Evolutionary conservation across 2,329 filamentous ascomycete species (phyloP).

Genomic region (Ophiocordyceps australis): DNA sequence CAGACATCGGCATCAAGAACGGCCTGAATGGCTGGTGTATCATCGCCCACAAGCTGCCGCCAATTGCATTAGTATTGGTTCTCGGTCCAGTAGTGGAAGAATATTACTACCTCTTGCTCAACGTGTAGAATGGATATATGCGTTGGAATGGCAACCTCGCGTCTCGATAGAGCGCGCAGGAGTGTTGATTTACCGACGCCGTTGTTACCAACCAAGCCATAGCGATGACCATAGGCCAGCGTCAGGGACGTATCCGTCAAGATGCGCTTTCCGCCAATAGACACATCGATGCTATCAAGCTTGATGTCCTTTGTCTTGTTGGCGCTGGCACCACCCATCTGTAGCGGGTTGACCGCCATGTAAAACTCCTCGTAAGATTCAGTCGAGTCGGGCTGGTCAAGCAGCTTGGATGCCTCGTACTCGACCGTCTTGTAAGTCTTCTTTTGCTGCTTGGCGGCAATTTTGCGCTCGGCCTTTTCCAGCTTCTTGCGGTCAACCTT

Average conservation of each 20-base stretch:
- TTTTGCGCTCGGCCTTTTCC: slow-evolving; percentile 95
- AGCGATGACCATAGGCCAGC: slow-evolving; percentile 79
- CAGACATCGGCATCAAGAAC: slow-evolving; percentile 96
- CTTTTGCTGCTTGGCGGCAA: slow-evolving; percentile 95
- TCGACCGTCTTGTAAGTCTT: slow-evolving; percentile 97
- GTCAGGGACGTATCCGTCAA: slow-evolving; percentile 81
- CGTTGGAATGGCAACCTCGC: slow-evolving; percentile 87
- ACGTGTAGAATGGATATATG: slow-evolving; percentile 99
- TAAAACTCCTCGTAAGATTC: slow-evolving; percentile 99
- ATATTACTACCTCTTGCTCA: slow-evolving; percentile 67
- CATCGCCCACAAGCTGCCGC: slow-evolving; percentile 70
- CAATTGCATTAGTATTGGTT: slow-evolving; percentile 3
- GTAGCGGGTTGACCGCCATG: slow-evolving; percentile 96
- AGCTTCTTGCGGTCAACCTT: slow-evolving; percentile 97
- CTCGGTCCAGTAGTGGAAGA: background rate
- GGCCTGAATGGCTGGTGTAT: slow-evolving; percentile 85
- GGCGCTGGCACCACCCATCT: slow-evolving; percentile 52
- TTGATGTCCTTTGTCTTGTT: slow-evolving; percentile 99
- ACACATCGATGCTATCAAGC: slow-evolving; percentile 87
- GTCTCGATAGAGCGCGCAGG: slow-evolving; percentile 71
- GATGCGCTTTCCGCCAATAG: slow-evolving; percentile 77
- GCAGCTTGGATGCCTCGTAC: slow-evolving; percentile 83
- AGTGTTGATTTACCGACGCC: slow-evolving; percentile 98
- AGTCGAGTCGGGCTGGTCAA: slow-evolving; percentile 64
- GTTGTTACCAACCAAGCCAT: slow-evolving; percentile 97